phyloP scores from a whole-genome alignment of 305 asterid species.

The Fraxinus ornus region DNA sequence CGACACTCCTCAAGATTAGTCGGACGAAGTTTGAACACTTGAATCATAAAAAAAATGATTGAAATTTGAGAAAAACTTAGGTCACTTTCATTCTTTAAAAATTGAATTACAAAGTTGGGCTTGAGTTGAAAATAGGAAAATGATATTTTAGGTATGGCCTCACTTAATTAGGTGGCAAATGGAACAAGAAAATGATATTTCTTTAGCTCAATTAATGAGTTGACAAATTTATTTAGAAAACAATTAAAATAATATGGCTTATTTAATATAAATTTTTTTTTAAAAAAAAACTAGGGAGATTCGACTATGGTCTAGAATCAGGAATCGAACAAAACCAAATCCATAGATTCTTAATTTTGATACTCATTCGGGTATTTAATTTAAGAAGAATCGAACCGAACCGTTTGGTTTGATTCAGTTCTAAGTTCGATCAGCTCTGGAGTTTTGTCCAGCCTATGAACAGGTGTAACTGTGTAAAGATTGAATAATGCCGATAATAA shows the following conservation, averaged over 20 bases:
- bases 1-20: background rate
- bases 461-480: background rate
- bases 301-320: background rate
- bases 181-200: background rate
- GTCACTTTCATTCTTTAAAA: background rate
- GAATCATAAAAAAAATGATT: background rate
- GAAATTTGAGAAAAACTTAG: background rate
- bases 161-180: background rate
- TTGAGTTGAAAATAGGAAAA: background rate
- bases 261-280: no score
- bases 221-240: background rate
- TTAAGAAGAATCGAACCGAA: background rate
- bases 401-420: background rate
- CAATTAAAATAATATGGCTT: background rate
- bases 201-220: background rate
- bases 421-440: background rate
- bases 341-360: no score
- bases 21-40: background rate
- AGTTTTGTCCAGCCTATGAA: background rate
- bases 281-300: no score
- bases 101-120: background rate
- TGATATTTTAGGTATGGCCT: background rate
- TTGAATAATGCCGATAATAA: background rate
- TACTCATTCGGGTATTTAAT: background rate
- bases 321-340: background rate